Conservation (phyloP, 306 rosid species). For the Arachis hypogaea region DNA sequence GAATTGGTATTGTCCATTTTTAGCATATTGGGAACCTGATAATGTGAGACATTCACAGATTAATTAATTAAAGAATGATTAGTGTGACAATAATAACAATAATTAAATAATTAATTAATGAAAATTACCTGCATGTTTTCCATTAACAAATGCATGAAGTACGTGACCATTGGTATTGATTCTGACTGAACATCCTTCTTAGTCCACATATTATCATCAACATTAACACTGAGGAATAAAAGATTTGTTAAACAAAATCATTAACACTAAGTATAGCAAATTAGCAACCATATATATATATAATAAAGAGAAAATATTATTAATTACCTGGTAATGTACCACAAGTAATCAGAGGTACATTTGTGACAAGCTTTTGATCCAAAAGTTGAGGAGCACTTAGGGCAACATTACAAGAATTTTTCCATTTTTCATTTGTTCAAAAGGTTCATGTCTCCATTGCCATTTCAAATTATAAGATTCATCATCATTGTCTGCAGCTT, state of each 20-base stretch:
- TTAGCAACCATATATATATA: too few species aligned
- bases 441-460: constrained; percentile 38
- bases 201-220: constrained; percentile 15
- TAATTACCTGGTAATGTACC: constrained; percentile 46
- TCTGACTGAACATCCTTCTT: neutral
- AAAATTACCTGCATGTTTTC: constrained; percentile 29
- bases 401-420: neutral
- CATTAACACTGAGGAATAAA: constrained; percentile 17
- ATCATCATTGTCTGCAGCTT: neutral
- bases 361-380: constrained; percentile 44
- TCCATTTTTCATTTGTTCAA: constrained; percentile 6
- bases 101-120: too few species aligned
- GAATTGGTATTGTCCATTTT: constrained; percentile 35
- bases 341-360: constrained; percentile 44
- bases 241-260: neutral
- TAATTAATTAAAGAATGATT: neutral
- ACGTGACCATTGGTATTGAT: constrained; percentile 39
- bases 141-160: constrained; percentile 45
- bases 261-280: too few species aligned
- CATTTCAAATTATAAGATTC: constrained; percentile 24
- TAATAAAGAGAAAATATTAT: too few species aligned
- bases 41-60: too few species aligned
- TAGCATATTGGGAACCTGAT: constrained; percentile 43
- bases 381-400: constrained; percentile 12
- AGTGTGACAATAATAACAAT: neutral